phyloP scores from a whole-genome alignment of 768 basidiomycete genomes.

The Suillus americanus region DNA sequence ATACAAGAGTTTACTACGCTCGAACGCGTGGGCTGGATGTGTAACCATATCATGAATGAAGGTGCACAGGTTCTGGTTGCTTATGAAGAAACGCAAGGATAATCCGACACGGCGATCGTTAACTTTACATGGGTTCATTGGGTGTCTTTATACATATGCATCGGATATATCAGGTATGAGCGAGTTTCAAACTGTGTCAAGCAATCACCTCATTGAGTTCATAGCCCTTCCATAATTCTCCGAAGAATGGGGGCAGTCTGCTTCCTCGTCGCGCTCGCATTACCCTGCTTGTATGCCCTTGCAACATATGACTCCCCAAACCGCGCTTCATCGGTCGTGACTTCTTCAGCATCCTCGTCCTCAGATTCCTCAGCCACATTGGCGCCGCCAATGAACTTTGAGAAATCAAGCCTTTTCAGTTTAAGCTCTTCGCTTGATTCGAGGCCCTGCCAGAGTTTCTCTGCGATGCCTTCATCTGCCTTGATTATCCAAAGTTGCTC shows the following conservation, averaged over 20 bases:
- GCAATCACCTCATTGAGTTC: not conserved
- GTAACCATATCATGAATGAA: not conserved
- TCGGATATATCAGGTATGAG: not conserved
- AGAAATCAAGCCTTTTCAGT: slow-evolving; percentile 41
- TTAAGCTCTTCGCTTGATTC: slow-evolving; percentile 53
- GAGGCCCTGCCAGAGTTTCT: slow-evolving; percentile 56
- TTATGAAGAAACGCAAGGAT: not conserved
- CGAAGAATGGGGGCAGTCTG: slow-evolving; percentile 66
- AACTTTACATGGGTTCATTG: not conserved
- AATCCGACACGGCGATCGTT: not conserved
- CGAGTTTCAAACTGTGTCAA: not conserved
- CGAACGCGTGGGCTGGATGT: not conserved
- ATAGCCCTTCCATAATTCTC: slow-evolving; percentile 48
- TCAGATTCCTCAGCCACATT: slow-evolving; percentile 12
- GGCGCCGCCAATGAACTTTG: slow-evolving; percentile 8
- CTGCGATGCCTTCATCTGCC: slow-evolving; percentile 28
- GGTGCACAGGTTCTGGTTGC: not conserved
- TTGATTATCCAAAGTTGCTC: slow-evolving; percentile 70
- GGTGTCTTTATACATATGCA: not conserved
- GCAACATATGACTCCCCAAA: slow-evolving; percentile 28
- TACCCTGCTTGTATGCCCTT: slow-evolving; percentile 65
- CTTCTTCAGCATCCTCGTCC: slow-evolving; percentile 12
- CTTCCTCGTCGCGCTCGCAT: slow-evolving; percentile 63
- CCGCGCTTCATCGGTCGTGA: slow-evolving; percentile 17
- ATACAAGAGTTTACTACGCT: not conserved